phyloP scores from a whole-genome alignment of 1,284 basidiomycete species.

The Mycena citricolor region DNA sequence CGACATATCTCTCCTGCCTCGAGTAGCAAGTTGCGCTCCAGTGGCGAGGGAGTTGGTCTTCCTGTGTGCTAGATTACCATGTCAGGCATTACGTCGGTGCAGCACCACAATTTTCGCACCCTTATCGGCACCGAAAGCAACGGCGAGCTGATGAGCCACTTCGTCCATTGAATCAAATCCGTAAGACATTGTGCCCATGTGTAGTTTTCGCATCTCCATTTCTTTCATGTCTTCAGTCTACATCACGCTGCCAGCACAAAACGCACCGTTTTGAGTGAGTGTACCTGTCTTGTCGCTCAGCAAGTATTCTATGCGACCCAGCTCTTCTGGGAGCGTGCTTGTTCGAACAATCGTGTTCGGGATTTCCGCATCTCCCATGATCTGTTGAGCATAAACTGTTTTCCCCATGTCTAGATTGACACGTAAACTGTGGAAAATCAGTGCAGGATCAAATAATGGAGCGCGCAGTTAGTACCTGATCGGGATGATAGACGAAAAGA shows the following conservation, averaged over 20 bases:
- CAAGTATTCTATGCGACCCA: conserved; percentile 95
- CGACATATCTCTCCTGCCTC: conserved; percentile 93
- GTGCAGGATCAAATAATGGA: background rate
- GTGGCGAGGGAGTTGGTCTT: conserved; percentile 58
- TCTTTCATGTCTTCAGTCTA: conserved; percentile 47
- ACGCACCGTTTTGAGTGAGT: conserved; percentile 90
- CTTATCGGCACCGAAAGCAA: conserved; percentile 64
- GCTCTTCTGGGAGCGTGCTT: conserved; percentile 94
- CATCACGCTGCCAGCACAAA: background rate
- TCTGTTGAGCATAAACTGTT: conserved; percentile 94
- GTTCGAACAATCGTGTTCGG: conserved; percentile 95
- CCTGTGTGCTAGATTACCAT: conserved; percentile 36
- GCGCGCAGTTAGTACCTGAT: conserved; percentile 75
- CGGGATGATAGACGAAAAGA: conserved; percentile 98
- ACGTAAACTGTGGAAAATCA: conserved; percentile 63
- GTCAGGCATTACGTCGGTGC: conserved; percentile 5
- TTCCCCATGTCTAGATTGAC: conserved; percentile 99
- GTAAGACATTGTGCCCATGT: conserved; percentile 98
- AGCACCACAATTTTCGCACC: background rate
- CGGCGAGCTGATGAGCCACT: conserved; percentile 83
- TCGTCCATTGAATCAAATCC: conserved; percentile 98
- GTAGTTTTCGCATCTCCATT: conserved; percentile 99
- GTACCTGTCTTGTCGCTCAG: conserved; percentile 98
- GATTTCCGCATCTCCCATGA: conserved; percentile 92
- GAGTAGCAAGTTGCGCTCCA: conserved; percentile 75